Conservation (phyloP, 2,329 filamentous ascomycete genomes). For the Scytalidium sp. region DNA sequence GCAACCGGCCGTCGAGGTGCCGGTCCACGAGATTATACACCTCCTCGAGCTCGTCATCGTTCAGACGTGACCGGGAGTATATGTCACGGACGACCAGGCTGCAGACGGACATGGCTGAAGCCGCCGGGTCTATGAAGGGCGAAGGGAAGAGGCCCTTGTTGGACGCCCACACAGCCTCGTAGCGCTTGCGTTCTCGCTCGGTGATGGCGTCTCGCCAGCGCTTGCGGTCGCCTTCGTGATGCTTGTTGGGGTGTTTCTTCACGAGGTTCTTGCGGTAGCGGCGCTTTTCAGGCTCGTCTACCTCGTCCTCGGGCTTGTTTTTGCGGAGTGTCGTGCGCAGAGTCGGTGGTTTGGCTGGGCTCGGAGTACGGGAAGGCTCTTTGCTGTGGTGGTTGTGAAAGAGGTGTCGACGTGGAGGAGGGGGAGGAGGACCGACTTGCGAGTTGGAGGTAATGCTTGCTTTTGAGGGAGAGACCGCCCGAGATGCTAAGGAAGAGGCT, state of each 20-base stretch:
- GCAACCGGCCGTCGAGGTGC: constrained; percentile 51
- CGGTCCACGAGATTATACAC: constrained; percentile 75
- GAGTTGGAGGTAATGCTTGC: constrained; percentile 5
- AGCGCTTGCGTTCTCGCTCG: constrained; percentile 69
- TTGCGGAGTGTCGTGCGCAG: constrained; percentile 67
- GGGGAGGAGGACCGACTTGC: constrained; percentile 16
- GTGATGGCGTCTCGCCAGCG: constrained; percentile 77
- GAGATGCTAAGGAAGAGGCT: constrained; percentile 68
- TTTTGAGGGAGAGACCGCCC: constrained; percentile 36
- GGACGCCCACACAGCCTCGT: constrained; percentile 82
- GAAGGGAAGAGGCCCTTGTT: constrained; percentile 60
- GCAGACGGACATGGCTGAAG: constrained; percentile 48
- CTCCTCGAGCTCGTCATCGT: constrained; percentile 65
- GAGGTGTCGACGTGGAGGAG: constrained; percentile 30
- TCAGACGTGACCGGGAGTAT: constrained; percentile 69
- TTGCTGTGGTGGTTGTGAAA: constrained; percentile 32
- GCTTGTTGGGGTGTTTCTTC: constrained; percentile 66
- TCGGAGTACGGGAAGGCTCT: constrained; percentile 25
- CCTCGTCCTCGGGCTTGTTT: constrained; percentile 50
- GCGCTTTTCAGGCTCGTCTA: constrained; percentile 47
- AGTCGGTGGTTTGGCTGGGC: constrained; percentile 37
- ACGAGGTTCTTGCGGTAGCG: constrained; percentile 52
- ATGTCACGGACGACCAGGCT: constrained; percentile 71
- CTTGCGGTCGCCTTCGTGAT: constrained; percentile 72
- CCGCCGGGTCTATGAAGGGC: constrained; percentile 16